phyloP scores from a whole-genome alignment of 1,284 basidiomycete species.

The Mycena citricolor region DNA sequence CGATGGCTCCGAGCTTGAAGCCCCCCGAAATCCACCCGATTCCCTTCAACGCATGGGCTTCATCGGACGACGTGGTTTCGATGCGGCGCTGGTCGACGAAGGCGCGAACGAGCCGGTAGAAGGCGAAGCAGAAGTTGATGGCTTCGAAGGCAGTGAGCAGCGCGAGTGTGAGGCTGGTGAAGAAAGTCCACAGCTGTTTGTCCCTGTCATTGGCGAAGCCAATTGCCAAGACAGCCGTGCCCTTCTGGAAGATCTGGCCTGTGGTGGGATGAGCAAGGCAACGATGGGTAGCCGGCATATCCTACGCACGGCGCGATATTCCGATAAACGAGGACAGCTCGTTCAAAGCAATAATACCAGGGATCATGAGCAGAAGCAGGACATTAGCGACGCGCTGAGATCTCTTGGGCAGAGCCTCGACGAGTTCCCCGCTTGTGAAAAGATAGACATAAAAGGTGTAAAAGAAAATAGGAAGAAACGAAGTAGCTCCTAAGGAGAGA shows the following conservation, averaged over 20 bases:
- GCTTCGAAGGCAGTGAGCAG: constrained; percentile 58
- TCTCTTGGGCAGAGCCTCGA: constrained; percentile 51
- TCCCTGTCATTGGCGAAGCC: constrained; percentile 41
- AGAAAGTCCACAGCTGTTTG: constrained; percentile 51
- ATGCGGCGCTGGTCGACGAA: constrained; percentile 52
- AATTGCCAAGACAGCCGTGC: constrained; percentile 34
- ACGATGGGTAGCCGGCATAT: constrained; percentile 3
- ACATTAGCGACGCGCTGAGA: constrained; percentile 46
- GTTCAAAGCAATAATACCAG: constrained; percentile 52
- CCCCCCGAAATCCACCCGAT: constrained; percentile 62
- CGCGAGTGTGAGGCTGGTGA: constrained; percentile 59
- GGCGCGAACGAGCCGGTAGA: constrained; percentile 54
- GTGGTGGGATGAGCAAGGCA: background rate
- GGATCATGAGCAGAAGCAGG: constrained; percentile 52
- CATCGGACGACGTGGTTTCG: constrained; percentile 44
- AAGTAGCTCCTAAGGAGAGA: constrained; percentile 46
- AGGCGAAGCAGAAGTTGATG: constrained; percentile 53
- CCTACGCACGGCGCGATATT: constrained; percentile 51
- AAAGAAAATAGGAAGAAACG: constrained; percentile 55
- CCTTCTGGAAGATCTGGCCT: constrained; percentile 25
- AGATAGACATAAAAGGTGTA: constrained; percentile 58
- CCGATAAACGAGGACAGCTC: constrained; percentile 66
- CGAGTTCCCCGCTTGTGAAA: constrained; percentile 46
- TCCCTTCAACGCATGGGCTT: constrained; percentile 55
- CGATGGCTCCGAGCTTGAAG: constrained; percentile 59